These are phyloP conservation scores for Aspergillus hiratsukae DNA, from an alignment of 2,329 filamentous ascomycete genomes.

Conservation along the genomic window DNA sequence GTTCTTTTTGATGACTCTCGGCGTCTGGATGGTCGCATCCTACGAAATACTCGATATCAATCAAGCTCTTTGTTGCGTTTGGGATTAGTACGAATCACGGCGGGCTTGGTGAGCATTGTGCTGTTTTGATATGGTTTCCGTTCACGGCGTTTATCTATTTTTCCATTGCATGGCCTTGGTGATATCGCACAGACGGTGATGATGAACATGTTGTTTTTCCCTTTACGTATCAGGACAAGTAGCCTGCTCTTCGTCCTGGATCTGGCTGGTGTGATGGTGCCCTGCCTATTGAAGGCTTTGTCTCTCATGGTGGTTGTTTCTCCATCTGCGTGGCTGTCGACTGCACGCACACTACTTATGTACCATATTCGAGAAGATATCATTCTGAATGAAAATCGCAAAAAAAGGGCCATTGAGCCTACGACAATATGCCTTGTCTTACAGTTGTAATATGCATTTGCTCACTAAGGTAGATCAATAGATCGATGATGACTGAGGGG, in stretches of 20 bases:
- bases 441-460: not conserved
- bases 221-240: not conserved
- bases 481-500: not conserved
- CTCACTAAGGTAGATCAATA: not conserved
- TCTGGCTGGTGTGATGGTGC: not conserved
- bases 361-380: not conserved
- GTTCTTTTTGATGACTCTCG: constrained; percentile 16
- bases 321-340: not conserved
- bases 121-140: constrained; percentile 12
- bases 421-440: not conserved
- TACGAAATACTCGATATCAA: constrained; percentile 22
- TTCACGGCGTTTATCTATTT: constrained; percentile 14
- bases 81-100: constrained; percentile 18
- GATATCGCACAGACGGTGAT: constrained; percentile 12
- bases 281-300: not conserved
- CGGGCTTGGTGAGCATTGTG: constrained; percentile 12
- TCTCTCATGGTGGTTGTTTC: not conserved
- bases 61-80: constrained; percentile 18
- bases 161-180: constrained; percentile 14
- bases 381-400: not conserved
- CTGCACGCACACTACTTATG: not conserved
- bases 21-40: constrained; percentile 22
- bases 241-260: not conserved
- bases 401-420: not conserved
- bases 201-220: constrained; percentile 9